A percentile compares a stretch with the other conserved stretches of the same genome.
Evolutionary conservation across 805 yeast genomes (phyloP).

Genomic region (Barnettozyma wickerhamii): DNA sequence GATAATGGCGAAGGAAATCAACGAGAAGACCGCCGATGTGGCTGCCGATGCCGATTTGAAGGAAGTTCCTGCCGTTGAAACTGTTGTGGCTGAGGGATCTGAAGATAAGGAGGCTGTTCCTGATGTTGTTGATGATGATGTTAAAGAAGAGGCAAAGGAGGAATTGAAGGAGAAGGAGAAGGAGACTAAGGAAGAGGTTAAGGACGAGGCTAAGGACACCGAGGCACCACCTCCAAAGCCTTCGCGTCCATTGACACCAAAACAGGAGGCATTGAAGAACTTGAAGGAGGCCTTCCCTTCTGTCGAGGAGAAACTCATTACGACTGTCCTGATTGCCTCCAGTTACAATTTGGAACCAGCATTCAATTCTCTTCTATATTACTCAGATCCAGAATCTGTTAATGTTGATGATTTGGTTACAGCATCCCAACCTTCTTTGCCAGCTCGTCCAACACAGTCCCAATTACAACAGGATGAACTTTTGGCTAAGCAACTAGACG

Average conservation of each 20-base stretch:
- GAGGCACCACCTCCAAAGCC: slow-evolving; percentile 44
- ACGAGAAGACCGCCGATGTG: background rate
- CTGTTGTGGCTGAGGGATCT: slow-evolving; percentile 9
- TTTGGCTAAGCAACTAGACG: slow-evolving; percentile 76
- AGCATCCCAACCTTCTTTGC: slow-evolving; percentile 32
- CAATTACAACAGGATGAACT: slow-evolving; percentile 71
- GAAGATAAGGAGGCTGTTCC: slow-evolving; percentile 6
- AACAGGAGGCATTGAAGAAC: slow-evolving; percentile 48
- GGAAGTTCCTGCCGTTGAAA: slow-evolving; percentile 15
- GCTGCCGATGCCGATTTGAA: background rate
- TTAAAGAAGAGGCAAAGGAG: slow-evolving; percentile 7
- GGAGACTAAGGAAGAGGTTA: background rate
- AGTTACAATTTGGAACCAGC: slow-evolving; percentile 79
- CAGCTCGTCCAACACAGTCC: slow-evolving; percentile 29
- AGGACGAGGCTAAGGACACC: slow-evolving; percentile 9
- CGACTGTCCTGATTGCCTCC: slow-evolving; percentile 83
- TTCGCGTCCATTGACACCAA: slow-evolving; percentile 59
- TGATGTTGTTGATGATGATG: slow-evolving; percentile 8
- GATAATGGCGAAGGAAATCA: slow-evolving; percentile 12
- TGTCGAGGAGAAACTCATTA: slow-evolving; percentile 63
- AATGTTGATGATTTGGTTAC: slow-evolving; percentile 38
- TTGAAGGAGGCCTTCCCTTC: slow-evolving; percentile 84
- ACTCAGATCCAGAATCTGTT: slow-evolving; percentile 64
- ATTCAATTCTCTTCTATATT: slow-evolving; percentile 77
- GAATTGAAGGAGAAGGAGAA: slow-evolving; percentile 8